Evolutionary conservation across 805 yeast genomes (phyloP).

Genomic region (Myxozyma sirexii): DNA sequence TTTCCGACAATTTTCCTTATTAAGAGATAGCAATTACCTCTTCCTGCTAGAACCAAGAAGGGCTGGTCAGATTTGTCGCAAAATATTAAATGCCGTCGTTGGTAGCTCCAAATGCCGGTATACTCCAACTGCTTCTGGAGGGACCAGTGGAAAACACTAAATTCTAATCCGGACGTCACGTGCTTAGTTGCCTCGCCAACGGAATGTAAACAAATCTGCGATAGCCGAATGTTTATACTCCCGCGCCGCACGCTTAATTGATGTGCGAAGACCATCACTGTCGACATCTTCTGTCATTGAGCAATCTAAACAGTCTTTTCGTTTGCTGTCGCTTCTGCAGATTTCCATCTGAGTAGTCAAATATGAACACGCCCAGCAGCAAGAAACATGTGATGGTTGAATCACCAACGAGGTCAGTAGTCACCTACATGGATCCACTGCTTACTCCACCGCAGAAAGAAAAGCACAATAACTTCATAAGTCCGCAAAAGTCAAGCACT

Average conservation of each 20-base stretch:
- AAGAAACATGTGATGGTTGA: neutral
- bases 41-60: no score
- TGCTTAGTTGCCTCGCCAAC: constrained; percentile 6
- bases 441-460: constrained; percentile 6
- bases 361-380: neutral
- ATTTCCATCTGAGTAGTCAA: neutral
- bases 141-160: neutral
- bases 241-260: constrained; percentile 9
- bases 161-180: neutral
- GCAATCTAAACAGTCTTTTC: neutral
- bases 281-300: no score
- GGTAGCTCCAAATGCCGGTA: neutral
- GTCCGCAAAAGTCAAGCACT: neutral
- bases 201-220: constrained; percentile 3
- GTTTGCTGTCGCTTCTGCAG: neutral
- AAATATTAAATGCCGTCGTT: neutral
- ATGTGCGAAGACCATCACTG: neutral
- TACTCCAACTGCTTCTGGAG: neutral
- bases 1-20: no score
- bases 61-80: no score
- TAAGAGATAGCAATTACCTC: no score
- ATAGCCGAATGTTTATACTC: neutral
- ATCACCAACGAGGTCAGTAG: neutral
- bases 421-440: neutral
- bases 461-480: neutral